Evolutionary conservation across 2,329 filamentous ascomycete genomes (phyloP).

Genomic region (Torrubiella hemipterigena): DNA sequence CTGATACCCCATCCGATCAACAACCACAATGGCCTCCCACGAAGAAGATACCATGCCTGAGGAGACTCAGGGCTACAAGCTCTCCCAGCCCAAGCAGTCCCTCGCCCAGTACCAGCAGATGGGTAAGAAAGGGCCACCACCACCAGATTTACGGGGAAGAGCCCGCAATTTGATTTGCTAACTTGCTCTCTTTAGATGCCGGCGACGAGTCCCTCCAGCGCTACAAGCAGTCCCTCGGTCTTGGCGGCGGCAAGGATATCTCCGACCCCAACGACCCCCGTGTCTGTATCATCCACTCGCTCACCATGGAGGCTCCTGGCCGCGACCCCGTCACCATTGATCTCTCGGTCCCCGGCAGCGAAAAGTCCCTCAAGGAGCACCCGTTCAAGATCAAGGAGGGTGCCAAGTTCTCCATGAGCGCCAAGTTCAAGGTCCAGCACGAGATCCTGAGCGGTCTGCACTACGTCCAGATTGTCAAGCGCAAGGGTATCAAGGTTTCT

Average conservation of each 20-base stretch:
- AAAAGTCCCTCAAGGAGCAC: conserved; percentile 72
- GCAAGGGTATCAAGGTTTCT: conserved; percentile 73
- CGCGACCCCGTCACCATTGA: conserved; percentile 82
- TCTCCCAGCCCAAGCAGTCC: conserved; percentile 92
- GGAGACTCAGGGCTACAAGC: conserved; percentile 92
- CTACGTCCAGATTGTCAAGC: conserved; percentile 89
- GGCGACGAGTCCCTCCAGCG: conserved; percentile 90
- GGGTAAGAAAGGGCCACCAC: conserved; percentile 43
- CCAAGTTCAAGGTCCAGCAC: conserved; percentile 89
- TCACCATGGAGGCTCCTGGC: conserved; percentile 76
- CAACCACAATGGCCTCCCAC: conserved; percentile 49
- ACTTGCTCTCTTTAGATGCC: conserved; percentile 30
- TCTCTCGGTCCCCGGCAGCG: conserved; percentile 59
- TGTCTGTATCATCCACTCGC: conserved; percentile 84
- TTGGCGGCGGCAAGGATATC: conserved; percentile 60
- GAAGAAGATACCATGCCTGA: conserved; percentile 77
- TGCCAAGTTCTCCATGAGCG: conserved; percentile 86
- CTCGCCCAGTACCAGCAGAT: conserved; percentile 89
- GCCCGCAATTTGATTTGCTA: neutral
- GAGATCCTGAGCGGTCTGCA: conserved; percentile 91
- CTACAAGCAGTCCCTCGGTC: conserved; percentile 93
- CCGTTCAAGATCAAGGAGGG: conserved; percentile 98
- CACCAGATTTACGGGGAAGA: neutral
- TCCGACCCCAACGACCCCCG: conserved; percentile 72
- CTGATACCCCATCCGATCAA: conserved; percentile 11